These are phyloP conservation scores for Sparassis latifolia DNA, from an alignment of 1,284 basidiomycete genomes.

Conservation along the genomic window DNA sequence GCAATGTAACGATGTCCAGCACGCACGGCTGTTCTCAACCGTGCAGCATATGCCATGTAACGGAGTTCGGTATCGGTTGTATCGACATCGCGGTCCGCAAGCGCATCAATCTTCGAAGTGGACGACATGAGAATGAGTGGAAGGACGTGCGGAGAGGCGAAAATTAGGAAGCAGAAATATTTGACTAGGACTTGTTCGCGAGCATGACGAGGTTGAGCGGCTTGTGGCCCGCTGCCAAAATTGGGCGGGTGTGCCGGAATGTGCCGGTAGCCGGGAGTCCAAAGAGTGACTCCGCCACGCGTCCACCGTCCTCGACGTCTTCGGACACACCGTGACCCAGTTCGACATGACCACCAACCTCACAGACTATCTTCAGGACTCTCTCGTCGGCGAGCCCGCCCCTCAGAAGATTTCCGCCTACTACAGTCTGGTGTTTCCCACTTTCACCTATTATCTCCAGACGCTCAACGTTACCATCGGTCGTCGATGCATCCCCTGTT, in stretches of 20 bases:
- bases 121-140: conserved; percentile 8
- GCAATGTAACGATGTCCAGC: conserved; percentile 76
- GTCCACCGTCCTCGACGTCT: conserved; percentile 4
- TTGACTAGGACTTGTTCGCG: no score
- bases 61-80: conserved; percentile 57
- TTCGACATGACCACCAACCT: conserved; percentile 26
- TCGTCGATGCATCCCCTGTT: conserved; percentile 38
- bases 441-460: conserved; percentile 69
- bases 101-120: conserved; percentile 35
- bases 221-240: neutral
- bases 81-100: conserved; percentile 59
- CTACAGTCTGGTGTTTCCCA: conserved; percentile 89
- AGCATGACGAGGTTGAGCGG: neutral
- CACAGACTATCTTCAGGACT: conserved; percentile 27
- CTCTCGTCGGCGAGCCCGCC: conserved; percentile 25
- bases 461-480: conserved; percentile 55
- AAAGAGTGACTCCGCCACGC: conserved; percentile 4
- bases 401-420: conserved; percentile 85
- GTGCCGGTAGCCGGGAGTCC: neutral
- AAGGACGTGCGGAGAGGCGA: no score
- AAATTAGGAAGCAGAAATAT: no score
- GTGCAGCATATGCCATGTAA: conserved; percentile 75
- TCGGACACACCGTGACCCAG: conserved; percentile 5
- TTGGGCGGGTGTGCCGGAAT: neutral
- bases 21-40: conserved; percentile 70